phyloP scores from a whole-genome alignment of 768 basidiomycete genomes.

The Lentinula guzmanii region DNA sequence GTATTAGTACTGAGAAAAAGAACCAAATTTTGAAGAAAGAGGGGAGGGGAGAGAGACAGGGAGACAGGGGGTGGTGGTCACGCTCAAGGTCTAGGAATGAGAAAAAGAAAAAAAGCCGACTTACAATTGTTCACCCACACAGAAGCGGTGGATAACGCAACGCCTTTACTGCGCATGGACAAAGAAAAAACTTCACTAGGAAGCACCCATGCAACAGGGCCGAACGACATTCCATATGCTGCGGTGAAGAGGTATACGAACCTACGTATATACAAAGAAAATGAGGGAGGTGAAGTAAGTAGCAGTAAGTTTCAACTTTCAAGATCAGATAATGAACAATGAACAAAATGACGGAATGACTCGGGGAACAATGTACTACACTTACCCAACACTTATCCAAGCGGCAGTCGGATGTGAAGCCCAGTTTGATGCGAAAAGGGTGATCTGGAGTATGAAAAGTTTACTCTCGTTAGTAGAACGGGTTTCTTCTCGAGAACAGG shows the following conservation, averaged over 20 bases:
- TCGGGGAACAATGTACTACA: neutral
- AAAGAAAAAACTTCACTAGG: conserved; percentile 81
- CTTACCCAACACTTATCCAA: conserved; percentile 66
- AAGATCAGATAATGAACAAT: too few species aligned
- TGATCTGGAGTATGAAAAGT: conserved; percentile 28
- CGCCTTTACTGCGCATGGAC: conserved; percentile 75
- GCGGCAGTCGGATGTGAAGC: conserved; percentile 47
- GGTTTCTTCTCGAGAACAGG: neutral
- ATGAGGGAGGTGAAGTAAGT: neutral
- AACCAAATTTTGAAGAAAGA: neutral
- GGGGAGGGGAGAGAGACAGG: neutral
- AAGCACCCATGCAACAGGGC: conserved; percentile 80
- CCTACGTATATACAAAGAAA: conserved; percentile 21
- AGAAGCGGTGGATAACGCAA: conserved; percentile 78
- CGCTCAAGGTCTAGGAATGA: too few species aligned
- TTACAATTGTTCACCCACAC: conserved; percentile 82
- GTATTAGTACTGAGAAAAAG: neutral
- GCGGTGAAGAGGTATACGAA: conserved; percentile 71
- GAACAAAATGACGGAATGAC: too few species aligned
- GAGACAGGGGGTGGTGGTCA: too few species aligned
- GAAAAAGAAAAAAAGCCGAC: conserved; percentile 10
- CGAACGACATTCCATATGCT: conserved; percentile 72
- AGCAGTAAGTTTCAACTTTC: too few species aligned
- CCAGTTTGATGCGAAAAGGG: conserved; percentile 53
- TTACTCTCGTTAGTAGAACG: neutral